These are phyloP conservation scores for Chaetomium globosum DNA, from an alignment of 2,329 filamentous ascomycete species.

Conservation along the genomic window DNA sequence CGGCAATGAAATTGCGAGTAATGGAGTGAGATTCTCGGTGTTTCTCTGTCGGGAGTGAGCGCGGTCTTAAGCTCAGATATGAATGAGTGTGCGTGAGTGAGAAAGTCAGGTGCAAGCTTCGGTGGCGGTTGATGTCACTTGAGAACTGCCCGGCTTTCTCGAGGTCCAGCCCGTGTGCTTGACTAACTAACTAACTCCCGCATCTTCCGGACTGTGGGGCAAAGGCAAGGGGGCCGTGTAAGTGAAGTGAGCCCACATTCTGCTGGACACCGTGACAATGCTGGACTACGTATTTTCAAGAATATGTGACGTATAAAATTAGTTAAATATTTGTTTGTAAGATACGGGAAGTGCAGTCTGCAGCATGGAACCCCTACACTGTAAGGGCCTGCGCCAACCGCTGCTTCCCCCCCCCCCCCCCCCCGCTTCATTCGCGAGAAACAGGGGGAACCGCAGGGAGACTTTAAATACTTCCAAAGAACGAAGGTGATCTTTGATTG, in stretches of 20 bases:
- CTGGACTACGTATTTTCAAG: no score
- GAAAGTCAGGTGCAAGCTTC: slow-evolving; percentile 3
- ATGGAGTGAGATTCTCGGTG: no score
- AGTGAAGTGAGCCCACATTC: slow-evolving; percentile 14
- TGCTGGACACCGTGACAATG: not conserved
- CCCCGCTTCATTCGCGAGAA: no score
- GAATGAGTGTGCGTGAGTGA: no score
- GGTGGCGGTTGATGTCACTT: slow-evolving; percentile 23
- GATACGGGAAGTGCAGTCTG: not conserved
- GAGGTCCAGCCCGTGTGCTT: not conserved
- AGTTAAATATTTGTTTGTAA: not conserved
- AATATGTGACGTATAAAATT: not conserved
- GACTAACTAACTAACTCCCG: not conserved
- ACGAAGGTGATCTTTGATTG: no score
- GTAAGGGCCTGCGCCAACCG: not conserved
- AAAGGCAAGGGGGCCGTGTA: slow-evolving; percentile 13
- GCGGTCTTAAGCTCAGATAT: not conserved
- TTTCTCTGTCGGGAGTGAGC: not conserved
- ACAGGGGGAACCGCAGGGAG: no score
- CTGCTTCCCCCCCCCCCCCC: not conserved
- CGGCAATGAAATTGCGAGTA: no score
- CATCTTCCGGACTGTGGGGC: slow-evolving; percentile 16
- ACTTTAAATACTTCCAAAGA: no score
- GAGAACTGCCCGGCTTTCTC: not conserved
- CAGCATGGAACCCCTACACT: not conserved